Evolutionary conservation across 1,139 yeast species (phyloP), one percentile per base, ranked within the genome.

Genomic region (Blastobotrys indianensis): DNA sequence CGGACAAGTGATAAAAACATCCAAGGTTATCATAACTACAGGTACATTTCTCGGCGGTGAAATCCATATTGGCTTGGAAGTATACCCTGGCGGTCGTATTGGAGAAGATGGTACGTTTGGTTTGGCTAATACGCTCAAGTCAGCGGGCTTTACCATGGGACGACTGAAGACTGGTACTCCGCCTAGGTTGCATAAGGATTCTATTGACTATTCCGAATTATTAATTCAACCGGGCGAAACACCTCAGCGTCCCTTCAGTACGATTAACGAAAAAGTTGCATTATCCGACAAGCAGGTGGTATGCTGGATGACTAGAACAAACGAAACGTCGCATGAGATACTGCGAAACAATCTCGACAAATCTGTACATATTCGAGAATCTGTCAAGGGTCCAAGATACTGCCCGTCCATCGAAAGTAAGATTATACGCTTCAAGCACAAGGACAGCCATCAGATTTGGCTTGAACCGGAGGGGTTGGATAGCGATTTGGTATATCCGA

Each of bases 91-190:
- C 0, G 99, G 99, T 0, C 73, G 99, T 54, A 82, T 92, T 39
- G 97, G 96, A 1, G 99, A 94, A 66, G 77, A 74, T 10, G 94
- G 97, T 0, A 86, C 97, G 0, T 85, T 80, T 65, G 98, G 97
- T 0, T 74, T 94, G 30, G 82, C 95, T 25, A 71, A 80, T 37
- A 88, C 98, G 0, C 73, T 94, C 37, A 68, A 70, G 23, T 77
- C 77, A 2, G 83, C 85, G 0, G 95, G 95, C 0, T 92, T 94
- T 63, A 72, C 79, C 49, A 67, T 94, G 50, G 98, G 98, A 0
- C 73, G 99, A 47, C 71, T 94, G 52, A 94, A 94, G 61, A 94
- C 99, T 0, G 99, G 99, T 0, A 94, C 99, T 0, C 99, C 99
- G 0, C 95, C 97, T 1, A 72, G 99, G 48, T 67, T 94, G 23